These are phyloP conservation scores for Fomes fomentarius DNA, from an alignment of 1,284 basidiomycete species.

Conservation along the genomic window DNA sequence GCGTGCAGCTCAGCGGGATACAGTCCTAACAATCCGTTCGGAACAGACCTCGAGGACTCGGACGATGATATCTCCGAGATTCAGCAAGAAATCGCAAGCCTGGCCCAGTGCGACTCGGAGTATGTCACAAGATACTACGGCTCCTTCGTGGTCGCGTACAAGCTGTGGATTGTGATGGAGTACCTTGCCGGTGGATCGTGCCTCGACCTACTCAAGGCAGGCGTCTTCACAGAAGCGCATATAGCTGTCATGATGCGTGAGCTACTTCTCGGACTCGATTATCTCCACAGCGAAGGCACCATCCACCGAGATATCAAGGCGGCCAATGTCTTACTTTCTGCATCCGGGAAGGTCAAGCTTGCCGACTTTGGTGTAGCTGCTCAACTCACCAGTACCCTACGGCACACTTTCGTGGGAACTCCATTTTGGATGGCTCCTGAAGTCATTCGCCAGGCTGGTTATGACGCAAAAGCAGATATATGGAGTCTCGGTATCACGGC, in stretches of 20 bases:
- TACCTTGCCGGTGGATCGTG: slow-evolving; percentile 98
- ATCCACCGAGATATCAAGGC: slow-evolving; percentile 99
- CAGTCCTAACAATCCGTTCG: slow-evolving; percentile 12
- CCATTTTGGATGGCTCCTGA: slow-evolving; percentile 99
- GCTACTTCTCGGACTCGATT: slow-evolving; percentile 91
- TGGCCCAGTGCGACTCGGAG: slow-evolving; percentile 95
- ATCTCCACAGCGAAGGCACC: slow-evolving; percentile 92
- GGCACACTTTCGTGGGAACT: slow-evolving; percentile 95
- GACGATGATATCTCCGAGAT: slow-evolving; percentile 97
- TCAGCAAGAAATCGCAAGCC: slow-evolving; percentile 95
- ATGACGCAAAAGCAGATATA: slow-evolving; percentile 95
- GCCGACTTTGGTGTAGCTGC: slow-evolving; percentile 98
- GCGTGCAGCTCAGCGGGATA: neutral
- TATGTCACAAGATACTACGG: slow-evolving; percentile 97
- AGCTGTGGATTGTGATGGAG: slow-evolving; percentile 99
- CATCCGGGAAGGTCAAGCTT: slow-evolving; percentile 92
- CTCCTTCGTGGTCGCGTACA: slow-evolving; percentile 95
- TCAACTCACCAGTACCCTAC: slow-evolving; percentile 84
- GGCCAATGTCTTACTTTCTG: slow-evolving; percentile 92
- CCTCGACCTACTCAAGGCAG: slow-evolving; percentile 92
- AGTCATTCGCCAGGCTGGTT: slow-evolving; percentile 96
- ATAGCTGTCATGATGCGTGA: slow-evolving; percentile 96
- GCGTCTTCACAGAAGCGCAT: slow-evolving; percentile 88
- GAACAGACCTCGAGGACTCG: slow-evolving; percentile 80
- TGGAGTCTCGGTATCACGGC: slow-evolving; percentile 98